These are phyloP conservation scores for Lobosporangium transversale DNA, from an alignment of 192 early-diverging fungal species.

Conservation along the genomic window DNA sequence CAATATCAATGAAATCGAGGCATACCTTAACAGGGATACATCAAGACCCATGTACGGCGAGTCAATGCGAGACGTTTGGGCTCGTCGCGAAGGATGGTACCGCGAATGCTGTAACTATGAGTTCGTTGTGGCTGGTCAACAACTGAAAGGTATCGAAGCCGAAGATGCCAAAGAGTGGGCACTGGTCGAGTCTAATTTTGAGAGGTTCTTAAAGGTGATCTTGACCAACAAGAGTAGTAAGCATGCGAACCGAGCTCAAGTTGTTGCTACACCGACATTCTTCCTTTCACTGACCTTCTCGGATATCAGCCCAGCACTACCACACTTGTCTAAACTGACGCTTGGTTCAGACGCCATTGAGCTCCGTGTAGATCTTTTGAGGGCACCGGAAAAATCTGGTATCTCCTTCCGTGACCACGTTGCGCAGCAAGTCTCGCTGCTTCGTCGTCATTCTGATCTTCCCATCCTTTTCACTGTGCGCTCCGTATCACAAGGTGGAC, in stretches of 20 bases:
- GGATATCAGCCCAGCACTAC: slow-evolving; percentile 63
- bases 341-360: slow-evolving; percentile 92
- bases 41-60: slow-evolving; percentile 87
- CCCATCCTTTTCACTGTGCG: slow-evolving; percentile 96
- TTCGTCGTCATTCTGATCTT: slow-evolving; percentile 74
- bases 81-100: slow-evolving; percentile 81
- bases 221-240: slow-evolving; percentile 51
- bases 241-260: slow-evolving; percentile 22
- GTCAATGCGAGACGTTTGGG: slow-evolving; percentile 84
- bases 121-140: slow-evolving; percentile 73
- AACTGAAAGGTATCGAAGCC: slow-evolving; percentile 53
- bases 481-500: slow-evolving; percentile 87
- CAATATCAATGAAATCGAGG: slow-evolving; percentile 82
- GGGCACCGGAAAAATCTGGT: slow-evolving; percentile 39
- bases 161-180: slow-evolving; percentile 70
- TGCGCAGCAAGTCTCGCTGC: slow-evolving; percentile 79
- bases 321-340: slow-evolving; percentile 67
- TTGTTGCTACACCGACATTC: slow-evolving; percentile 64
- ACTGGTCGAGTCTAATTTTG: slow-evolving; percentile 80
- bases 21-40: slow-evolving; percentile 82
- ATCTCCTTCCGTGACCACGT: slow-evolving; percentile 69
- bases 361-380: slow-evolving; percentile 90
- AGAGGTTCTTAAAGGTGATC: slow-evolving; percentile 74
- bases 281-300: slow-evolving; percentile 91
- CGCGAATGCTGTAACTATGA: slow-evolving; percentile 82